These are phyloP conservation scores for Diaporthe eres DNA, from an alignment of 2,329 filamentous ascomycete genomes.

Conservation along the genomic window DNA sequence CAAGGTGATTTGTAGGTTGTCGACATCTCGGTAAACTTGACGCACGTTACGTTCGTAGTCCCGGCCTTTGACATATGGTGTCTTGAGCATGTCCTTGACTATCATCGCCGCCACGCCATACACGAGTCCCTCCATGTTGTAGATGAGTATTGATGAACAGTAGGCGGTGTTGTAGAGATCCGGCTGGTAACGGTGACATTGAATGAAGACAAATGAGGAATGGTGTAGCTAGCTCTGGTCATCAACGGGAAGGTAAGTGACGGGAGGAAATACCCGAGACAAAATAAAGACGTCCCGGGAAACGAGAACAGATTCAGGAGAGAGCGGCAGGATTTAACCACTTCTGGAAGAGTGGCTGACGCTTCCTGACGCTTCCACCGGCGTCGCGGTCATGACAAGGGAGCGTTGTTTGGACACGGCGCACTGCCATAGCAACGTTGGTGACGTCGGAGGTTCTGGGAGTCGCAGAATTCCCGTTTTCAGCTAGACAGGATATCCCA, in stretches of 20 bases:
- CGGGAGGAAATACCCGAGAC: background rate
- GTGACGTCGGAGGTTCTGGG: conserved; percentile 27
- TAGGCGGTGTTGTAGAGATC: background rate
- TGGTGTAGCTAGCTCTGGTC: background rate
- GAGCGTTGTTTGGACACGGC: conserved; percentile 8
- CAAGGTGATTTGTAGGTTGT: conserved; percentile 33
- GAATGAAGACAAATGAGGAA: conserved; percentile 1
- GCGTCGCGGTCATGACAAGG: conserved; percentile 11
- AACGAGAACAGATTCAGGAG: background rate
- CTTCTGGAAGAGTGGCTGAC: conserved; percentile 13
- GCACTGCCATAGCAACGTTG: conserved; percentile 4
- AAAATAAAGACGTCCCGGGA: background rate
- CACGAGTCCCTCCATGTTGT: conserved; percentile 33
- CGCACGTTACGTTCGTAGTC: conserved; percentile 39
- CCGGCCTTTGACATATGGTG: conserved; percentile 27
- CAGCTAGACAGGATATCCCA: conserved; percentile 20
- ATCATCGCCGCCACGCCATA: conserved; percentile 34
- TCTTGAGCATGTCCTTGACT: conserved; percentile 35
- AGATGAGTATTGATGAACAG: background rate
- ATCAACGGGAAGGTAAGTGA: background rate
- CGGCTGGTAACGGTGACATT: background rate
- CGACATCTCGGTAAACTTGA: conserved; percentile 34
- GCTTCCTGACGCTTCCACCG: conserved; percentile 5
- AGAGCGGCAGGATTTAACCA: conserved; percentile 17
- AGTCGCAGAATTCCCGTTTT: conserved; percentile 25